Conservation (phyloP, 1,284 basidiomycete species). For the Sporisorium sorghi region DNA sequence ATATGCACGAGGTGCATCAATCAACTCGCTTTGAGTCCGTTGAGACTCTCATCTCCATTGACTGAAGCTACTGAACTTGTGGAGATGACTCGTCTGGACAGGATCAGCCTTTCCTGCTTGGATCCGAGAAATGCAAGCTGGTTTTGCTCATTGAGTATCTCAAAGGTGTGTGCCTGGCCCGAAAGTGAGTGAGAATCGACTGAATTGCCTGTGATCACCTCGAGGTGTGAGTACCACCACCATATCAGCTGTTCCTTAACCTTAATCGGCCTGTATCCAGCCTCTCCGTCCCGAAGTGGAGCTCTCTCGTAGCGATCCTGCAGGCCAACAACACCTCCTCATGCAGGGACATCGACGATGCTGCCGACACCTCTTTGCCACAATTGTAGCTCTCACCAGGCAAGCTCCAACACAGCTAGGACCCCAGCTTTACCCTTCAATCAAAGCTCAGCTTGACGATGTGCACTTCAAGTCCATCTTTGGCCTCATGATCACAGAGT, state of each 20-base stretch:
- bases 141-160: too few species aligned
- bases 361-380: not conserved
- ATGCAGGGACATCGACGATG: not conserved
- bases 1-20: too few species aligned
- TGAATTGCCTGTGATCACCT: too few species aligned
- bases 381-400: not conserved
- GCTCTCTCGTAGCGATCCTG: conserved; percentile 7
- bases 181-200: too few species aligned
- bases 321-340: not conserved
- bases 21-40: too few species aligned
- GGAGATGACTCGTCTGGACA: too few species aligned
- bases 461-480: not conserved
- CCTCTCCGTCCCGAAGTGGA: too few species aligned
- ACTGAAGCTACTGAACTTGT: too few species aligned
- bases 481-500: not conserved
- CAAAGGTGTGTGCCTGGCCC: too few species aligned
- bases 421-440: not conserved
- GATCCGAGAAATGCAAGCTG: too few species aligned
- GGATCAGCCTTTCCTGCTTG: too few species aligned
- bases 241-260: conserved; percentile 6
- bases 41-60: too few species aligned
- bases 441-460: not conserved
- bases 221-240: conserved; percentile 1
- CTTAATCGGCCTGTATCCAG: not conserved
- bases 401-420: not conserved